A percentile compares a stretch with the other conserved stretches of the same genome.
Conservation (phyloP, 108 stramenopile species). For the Bacterosira constricta region DNA sequence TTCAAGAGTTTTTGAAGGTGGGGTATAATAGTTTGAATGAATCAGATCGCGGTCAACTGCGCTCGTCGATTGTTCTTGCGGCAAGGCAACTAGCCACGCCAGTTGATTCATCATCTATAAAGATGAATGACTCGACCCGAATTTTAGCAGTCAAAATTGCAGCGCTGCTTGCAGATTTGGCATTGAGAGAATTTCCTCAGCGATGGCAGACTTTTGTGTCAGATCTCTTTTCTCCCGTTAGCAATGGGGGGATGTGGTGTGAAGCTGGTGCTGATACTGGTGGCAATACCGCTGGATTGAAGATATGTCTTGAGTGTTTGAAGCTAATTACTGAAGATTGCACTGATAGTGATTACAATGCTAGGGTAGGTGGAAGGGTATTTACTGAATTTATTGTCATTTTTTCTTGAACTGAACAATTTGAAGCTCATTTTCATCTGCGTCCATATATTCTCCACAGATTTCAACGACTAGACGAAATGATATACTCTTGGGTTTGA, state of each 20-base stretch:
- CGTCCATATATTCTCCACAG: constrained; percentile 18
- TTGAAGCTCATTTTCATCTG: constrained; percentile 1
- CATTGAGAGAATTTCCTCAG: constrained; percentile 86
- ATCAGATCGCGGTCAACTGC: constrained; percentile 62
- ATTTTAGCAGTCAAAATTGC: constrained; percentile 78
- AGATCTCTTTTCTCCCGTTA: constrained; percentile 61
- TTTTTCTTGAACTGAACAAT: neutral
- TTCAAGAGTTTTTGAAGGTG: constrained; percentile 62
- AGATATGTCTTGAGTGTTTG: constrained; percentile 78
- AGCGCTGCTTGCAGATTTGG: constrained; percentile 66
- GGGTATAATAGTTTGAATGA: constrained; percentile 63
- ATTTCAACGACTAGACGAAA: constrained; percentile 84
- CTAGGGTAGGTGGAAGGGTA: constrained; percentile 58
- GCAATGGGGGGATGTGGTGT: constrained; percentile 67
- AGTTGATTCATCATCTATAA: constrained; percentile 1
- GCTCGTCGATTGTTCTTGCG: constrained; percentile 62
- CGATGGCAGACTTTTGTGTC: constrained; percentile 78
- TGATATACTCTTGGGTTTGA: constrained; percentile 85
- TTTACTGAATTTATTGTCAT: neutral
- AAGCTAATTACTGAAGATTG: constrained; percentile 87
- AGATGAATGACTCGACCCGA: constrained; percentile 27
- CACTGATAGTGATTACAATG: constrained; percentile 91
- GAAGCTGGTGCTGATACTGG: constrained; percentile 32
- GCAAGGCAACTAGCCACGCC: constrained; percentile 53
- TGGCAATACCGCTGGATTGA: constrained; percentile 55